These are phyloP conservation scores for Aspergillus homomorphus DNA, from an alignment of 495 filamentous ascomycete genomes.

Conservation along the genomic window DNA sequence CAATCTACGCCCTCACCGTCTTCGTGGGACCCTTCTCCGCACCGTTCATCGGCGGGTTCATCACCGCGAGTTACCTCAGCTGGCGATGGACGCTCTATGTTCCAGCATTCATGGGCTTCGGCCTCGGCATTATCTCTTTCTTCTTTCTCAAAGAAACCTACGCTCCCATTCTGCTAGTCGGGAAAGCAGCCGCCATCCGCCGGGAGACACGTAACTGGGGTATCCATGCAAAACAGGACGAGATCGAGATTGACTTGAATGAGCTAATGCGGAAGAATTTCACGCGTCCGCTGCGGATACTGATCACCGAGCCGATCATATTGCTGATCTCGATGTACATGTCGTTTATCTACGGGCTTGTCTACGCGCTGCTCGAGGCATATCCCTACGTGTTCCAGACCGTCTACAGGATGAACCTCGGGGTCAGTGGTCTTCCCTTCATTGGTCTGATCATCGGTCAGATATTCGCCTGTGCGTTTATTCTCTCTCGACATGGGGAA, in stretches of 20 bases:
- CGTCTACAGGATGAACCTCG: conserved; percentile 20
- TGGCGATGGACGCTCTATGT: conserved; percentile 40
- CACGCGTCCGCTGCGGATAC: conserved; percentile 29
- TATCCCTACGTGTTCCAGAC: conserved; percentile 27
- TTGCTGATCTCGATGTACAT: conserved; percentile 33
- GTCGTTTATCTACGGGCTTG: conserved; percentile 28
- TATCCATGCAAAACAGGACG: conserved; percentile 38
- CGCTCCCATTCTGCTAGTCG: conserved; percentile 19
- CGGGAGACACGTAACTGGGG: conserved; percentile 33
- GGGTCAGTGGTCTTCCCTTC: conserved; percentile 20
- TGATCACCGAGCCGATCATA: conserved; percentile 35
- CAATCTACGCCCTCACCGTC: conserved; percentile 38
- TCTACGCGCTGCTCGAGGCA: conserved; percentile 33
- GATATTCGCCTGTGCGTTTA: conserved; percentile 27
- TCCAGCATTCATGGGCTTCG: conserved; percentile 24
- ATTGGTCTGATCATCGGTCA: conserved; percentile 24
- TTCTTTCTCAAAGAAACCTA: conserved; percentile 30
- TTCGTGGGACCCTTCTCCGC: conserved; percentile 37
- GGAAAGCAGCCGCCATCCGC: conserved; percentile 26
- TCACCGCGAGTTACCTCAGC: conserved; percentile 20
- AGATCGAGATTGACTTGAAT: conserved; percentile 29
- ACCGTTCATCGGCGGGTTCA: conserved; percentile 38
- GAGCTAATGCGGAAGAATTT: conserved; percentile 33
- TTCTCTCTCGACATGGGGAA: conserved; percentile 58
- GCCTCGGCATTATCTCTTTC: conserved; percentile 5